Base-by-base conservation (phyloP, 202 grass and related monocot species). In the Hordeum pubiflorum region DNA sequence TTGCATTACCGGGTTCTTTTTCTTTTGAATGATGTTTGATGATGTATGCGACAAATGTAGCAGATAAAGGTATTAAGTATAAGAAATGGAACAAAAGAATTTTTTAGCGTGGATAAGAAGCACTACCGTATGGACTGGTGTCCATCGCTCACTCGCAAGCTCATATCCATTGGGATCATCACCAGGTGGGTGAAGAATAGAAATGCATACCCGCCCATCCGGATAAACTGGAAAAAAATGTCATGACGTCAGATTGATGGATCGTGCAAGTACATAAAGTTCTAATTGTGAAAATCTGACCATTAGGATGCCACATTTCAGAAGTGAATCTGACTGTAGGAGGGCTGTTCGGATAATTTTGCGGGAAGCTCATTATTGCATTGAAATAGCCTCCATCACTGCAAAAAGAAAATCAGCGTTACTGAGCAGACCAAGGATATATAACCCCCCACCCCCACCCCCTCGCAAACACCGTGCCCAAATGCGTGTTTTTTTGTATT, bases 301-400 rank as follows among this genome's bases (percentile, higher is more conserved):
- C 95, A 91, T 98, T 98, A 41, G 95, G 95, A 80, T 98, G 95
- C 95, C 95, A 98, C 95, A 98, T 98, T 85, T 98, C 88, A 76
- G 95, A 98, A 10, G 92, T 93, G 81, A 98, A 98, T 86, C 95
- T 87, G 21, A 98, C 92, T 71, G 95, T 71, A 48, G 95, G 95
- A 40, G 95, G 92, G 39, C 92, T 98, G 31, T 98, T 98, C 14
- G 95, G 95, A 87, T 98, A 98, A 85, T 98, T 93, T 74, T 87
- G 63, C 14, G 95, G 95, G 79, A 98, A 98, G 75, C 79, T 93
- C 95, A 98, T 98, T 69, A 98, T 98, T 55, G 95, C 95, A 37
- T 98, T 98, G n/a, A 98, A 98, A 43, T 94, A 98, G 38, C 95
- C 95, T 79, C 95, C 95, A 58, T 98, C 95, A 86, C 95, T 98